Evolutionary conservation across 257 asterid genomes (phyloP).

Genomic region (Nicotiana sylvestris): DNA sequence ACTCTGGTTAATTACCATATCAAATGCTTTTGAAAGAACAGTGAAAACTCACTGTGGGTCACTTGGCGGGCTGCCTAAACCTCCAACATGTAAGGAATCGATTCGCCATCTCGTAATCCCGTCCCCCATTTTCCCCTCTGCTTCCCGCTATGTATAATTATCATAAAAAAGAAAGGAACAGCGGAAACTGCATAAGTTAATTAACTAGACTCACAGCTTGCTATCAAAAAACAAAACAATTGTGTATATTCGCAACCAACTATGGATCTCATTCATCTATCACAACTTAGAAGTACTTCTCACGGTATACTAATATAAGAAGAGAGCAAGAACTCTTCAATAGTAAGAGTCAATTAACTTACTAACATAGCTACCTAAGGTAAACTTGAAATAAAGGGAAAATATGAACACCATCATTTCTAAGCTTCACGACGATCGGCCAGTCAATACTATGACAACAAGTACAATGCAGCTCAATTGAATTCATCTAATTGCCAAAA

Average conservation of each 20-base stretch:
- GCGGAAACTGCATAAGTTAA: not conserved
- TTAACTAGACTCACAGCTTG: not conserved
- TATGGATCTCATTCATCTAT: not conserved
- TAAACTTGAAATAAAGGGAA: not conserved
- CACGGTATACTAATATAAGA: not conserved
- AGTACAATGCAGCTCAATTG: not conserved
- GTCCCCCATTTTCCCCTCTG: not conserved
- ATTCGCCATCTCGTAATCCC: not conserved
- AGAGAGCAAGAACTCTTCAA: not conserved
- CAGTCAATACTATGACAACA: not conserved
- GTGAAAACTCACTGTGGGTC: not conserved
- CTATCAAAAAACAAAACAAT: too few species aligned
- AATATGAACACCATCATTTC: not conserved
- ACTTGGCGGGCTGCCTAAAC: not conserved
- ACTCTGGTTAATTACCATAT: not conserved
- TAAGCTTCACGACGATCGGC: not conserved
- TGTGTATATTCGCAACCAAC: not conserved
- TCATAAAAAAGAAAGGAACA: not conserved
- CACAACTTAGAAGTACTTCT: not conserved
- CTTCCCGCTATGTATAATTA: not conserved
- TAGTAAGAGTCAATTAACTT: not conserved
- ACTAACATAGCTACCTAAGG: not conserved
- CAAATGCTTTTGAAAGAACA: not conserved
- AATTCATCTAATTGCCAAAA: not conserved
- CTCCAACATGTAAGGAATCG: not conserved